phyloP scores from a whole-genome alignment of 768 basidiomycete species.

The Daedaleopsis sinensis region DNA sequence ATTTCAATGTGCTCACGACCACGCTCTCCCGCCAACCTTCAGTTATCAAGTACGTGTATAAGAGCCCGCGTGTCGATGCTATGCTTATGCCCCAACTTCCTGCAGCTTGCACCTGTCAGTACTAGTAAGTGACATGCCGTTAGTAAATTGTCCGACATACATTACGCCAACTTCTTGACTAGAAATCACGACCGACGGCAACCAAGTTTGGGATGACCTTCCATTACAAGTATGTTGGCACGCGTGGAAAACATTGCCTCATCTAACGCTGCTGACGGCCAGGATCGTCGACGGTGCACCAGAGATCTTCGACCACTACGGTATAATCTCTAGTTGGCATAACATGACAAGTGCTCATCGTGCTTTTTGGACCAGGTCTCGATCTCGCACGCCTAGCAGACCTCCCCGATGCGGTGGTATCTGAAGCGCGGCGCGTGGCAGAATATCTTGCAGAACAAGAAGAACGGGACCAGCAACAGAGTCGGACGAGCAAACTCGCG shows the following conservation, averaged over 20 bases:
- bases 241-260: background rate
- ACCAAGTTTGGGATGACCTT: conserved; percentile 72
- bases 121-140: conserved; percentile 48
- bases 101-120: conserved; percentile 80
- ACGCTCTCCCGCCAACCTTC: conserved; percentile 79
- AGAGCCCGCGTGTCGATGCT: background rate
- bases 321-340: conserved; percentile 37
- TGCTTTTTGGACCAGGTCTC: conserved; percentile 57
- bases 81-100: background rate
- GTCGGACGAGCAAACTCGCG: conserved; percentile 59
- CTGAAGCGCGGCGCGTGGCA: conserved; percentile 64
- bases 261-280: background rate
- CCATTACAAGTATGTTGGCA: conserved; percentile 65
- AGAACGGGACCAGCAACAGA: conserved; percentile 58
- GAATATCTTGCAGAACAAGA: conserved; percentile 60
- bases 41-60: conserved; percentile 68
- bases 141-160: background rate
- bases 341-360: background rate
- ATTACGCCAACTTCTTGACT: background rate
- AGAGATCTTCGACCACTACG: conserved; percentile 71
- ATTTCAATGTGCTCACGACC: conserved; percentile 78
- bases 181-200: conserved; percentile 58
- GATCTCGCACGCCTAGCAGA: conserved; percentile 89
- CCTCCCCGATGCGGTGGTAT: conserved; percentile 72
- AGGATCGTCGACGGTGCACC: conserved; percentile 78